phyloP scores from a whole-genome alignment of 768 basidiomycete genomes.

The Dendrothele bispora region DNA sequence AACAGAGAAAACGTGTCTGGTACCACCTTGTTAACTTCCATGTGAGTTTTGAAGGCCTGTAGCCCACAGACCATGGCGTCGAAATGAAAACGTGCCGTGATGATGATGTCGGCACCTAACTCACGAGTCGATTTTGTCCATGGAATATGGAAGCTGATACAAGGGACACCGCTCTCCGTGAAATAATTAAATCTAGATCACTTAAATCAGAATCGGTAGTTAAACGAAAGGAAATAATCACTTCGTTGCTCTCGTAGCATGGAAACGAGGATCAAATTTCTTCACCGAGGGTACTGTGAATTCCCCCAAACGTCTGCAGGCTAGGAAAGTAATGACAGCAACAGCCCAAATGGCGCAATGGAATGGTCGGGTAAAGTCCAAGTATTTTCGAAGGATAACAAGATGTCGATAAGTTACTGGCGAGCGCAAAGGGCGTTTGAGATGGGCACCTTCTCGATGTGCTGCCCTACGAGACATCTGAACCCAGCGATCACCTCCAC shows the following conservation, averaged over 20 bases:
- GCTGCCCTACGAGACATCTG: constrained; percentile 12
- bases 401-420: constrained; percentile 38
- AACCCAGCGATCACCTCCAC: constrained; percentile 21
- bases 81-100: constrained; percentile 8
- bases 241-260: constrained; percentile 9
- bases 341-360: constrained; percentile 36
- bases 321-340: constrained; percentile 34
- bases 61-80: constrained; percentile 13
- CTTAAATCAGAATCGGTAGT: background rate
- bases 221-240: background rate
- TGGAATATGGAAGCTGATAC: constrained; percentile 28
- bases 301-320: constrained; percentile 30
- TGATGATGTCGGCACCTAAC: constrained; percentile 24
- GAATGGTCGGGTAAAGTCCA: constrained; percentile 25
- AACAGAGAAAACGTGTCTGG: constrained; percentile 21
- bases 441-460: constrained; percentile 19
- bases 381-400: constrained; percentile 10
- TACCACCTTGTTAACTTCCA: constrained; percentile 10
- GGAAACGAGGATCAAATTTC: constrained; percentile 13
- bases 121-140: constrained; percentile 33
- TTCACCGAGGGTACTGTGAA: constrained; percentile 15
- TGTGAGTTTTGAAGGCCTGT: constrained; percentile 23
- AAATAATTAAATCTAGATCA: no score
- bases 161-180: background rate
- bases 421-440: constrained; percentile 16